Conservation (phyloP, 257 asterid genomes). For the Mentha longifolia region DNA sequence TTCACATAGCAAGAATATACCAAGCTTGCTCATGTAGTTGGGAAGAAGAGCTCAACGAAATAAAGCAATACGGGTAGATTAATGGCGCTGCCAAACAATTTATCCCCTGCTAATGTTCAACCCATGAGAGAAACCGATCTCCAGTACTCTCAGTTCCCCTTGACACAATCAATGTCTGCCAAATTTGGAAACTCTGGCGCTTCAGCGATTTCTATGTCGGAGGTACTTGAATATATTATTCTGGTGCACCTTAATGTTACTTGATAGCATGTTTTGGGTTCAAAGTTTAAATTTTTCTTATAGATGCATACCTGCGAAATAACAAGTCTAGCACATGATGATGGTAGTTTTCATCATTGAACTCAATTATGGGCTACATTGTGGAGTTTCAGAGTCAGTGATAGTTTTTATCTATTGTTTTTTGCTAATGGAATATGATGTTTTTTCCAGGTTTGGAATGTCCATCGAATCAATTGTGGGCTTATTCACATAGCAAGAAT, state of each 20-base stretch:
- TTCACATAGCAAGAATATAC: too few species aligned
- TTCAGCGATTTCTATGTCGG: slow-evolving; percentile 76
- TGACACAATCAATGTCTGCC: slow-evolving; percentile 59
- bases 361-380: neutral
- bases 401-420: too few species aligned
- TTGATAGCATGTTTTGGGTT: neutral
- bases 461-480: too few species aligned
- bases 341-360: neutral
- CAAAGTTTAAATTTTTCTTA: neutral
- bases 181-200: slow-evolving; percentile 69
- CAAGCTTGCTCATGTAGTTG: too few species aligned
- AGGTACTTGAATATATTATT: slow-evolving; percentile 62
- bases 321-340: neutral
- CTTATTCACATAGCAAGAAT: too few species aligned
- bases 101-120: slow-evolving; percentile 60
- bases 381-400: neutral
- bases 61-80: too few species aligned
- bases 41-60: too few species aligned
- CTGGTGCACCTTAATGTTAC: slow-evolving; percentile 20
- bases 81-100: slow-evolving; percentile 69
- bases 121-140: slow-evolving; percentile 78
- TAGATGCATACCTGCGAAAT: too few species aligned
- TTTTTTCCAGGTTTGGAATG: too few species aligned
- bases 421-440: too few species aligned
- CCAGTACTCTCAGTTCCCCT: slow-evolving; percentile 74